Evolutionary conservation across 768 basidiomycete species (phyloP).

Genomic region (Tephrocybe rancida): DNA sequence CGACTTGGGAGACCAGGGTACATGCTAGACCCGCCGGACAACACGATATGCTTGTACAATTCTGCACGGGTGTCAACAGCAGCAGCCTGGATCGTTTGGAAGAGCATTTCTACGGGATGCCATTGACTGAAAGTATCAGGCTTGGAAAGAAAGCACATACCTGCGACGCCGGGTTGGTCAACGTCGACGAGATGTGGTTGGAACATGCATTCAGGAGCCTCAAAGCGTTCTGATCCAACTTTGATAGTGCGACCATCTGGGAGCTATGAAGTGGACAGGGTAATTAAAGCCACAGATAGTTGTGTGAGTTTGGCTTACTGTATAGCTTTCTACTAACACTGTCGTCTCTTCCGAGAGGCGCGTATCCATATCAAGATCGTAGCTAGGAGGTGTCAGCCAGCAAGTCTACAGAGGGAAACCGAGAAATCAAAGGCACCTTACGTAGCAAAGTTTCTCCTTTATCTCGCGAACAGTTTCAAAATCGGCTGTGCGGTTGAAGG

Average conservation of each 20-base stretch:
- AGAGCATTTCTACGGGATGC: constrained; percentile 80
- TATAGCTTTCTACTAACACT: constrained; percentile 93
- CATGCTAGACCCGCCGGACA: constrained; percentile 98
- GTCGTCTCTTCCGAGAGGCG: constrained; percentile 95
- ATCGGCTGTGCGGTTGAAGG: constrained; percentile 98
- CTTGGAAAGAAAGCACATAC: constrained; percentile 36
- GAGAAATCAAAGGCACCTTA: constrained; percentile 59
- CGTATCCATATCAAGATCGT: constrained; percentile 96
- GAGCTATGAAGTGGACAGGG: constrained; percentile 48
- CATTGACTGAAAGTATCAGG: background rate
- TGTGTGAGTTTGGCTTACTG: constrained; percentile 49
- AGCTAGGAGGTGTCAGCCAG: constrained; percentile 46
- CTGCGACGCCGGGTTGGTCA: constrained; percentile 95
- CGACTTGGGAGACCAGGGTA: constrained; percentile 97
- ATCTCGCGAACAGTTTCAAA: constrained; percentile 99
- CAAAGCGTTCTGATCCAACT: constrained; percentile 97
- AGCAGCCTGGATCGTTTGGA: constrained; percentile 91
- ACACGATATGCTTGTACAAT: constrained; percentile 96
- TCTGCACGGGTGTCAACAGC: constrained; percentile 89
- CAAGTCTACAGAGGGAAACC: background rate
- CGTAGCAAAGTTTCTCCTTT: constrained; percentile 98
- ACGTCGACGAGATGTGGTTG: constrained; percentile 97
- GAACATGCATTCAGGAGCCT: constrained; percentile 99
- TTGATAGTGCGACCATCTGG: constrained; percentile 97
- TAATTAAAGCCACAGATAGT: background rate